Evolutionary conservation across 225 moss, liverwort and hornwort species (phyloP).

Genomic region (Bryoerythrophyllum caledonicum): DNA sequence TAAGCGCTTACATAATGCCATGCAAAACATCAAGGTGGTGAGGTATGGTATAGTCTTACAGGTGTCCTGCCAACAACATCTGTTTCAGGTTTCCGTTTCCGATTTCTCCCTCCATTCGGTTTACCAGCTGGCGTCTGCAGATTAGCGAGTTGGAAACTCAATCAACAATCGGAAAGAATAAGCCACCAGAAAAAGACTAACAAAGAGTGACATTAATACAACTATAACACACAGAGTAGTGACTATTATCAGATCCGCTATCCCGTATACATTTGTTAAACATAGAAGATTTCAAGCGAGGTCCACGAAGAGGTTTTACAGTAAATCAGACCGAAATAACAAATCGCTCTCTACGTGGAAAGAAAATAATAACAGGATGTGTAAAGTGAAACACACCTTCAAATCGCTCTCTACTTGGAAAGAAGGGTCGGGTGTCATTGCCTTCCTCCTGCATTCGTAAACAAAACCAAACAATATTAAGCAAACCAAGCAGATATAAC

Average conservation of each 20-base stretch:
- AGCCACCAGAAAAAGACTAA: neutral
- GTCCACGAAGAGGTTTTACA: neutral
- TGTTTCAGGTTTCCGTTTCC: conserved; percentile 32
- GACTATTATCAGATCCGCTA: neutral
- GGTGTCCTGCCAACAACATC: conserved; percentile 42
- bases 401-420: conserved; percentile 20
- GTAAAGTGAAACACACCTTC: conserved; percentile 26
- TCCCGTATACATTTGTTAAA: neutral
- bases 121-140: conserved; percentile 36
- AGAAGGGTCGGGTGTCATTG: conserved; percentile 26
- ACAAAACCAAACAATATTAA: conserved; percentile 11
- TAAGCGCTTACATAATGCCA: neutral
- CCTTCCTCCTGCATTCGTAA: conserved; percentile 31
- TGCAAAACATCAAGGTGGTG: conserved; percentile 37
- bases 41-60: conserved; percentile 23
- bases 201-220: neutral
- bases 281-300: neutral
- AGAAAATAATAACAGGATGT: neutral
- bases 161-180: neutral
- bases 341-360: no score
- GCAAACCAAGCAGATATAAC: neutral
- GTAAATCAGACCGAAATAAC: neutral
- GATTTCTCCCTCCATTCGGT: conserved; percentile 5
- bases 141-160: neutral
- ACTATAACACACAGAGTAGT: neutral